Evolutionary conservation across 495 filamentous ascomycete species (phyloP).

Genomic region (Rhizodiscina lignyota): DNA sequence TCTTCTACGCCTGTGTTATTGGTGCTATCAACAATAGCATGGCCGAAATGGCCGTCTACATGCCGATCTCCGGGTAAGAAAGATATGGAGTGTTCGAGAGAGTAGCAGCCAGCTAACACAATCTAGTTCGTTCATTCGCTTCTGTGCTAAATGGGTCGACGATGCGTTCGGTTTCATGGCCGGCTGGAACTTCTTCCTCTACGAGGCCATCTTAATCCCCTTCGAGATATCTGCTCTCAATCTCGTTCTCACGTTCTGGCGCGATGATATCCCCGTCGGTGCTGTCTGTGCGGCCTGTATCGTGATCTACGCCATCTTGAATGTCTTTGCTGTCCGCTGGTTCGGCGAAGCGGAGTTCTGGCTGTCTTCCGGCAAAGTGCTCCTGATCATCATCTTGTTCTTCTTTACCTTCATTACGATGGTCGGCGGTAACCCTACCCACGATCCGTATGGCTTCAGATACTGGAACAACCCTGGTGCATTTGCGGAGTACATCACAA

Average conservation of each 20-base stretch:
- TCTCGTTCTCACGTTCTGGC: constrained; percentile 31
- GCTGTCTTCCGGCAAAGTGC: constrained; percentile 29
- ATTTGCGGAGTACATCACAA: constrained; percentile 21
- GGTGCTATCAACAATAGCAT: constrained; percentile 26
- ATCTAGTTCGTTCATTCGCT: constrained; percentile 28
- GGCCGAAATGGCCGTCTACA: constrained; percentile 28
- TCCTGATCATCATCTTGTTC: constrained; percentile 28
- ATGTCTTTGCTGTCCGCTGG: constrained; percentile 25
- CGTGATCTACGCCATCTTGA: constrained; percentile 20
- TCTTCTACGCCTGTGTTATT: constrained; percentile 11
- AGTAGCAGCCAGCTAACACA: too few relatives aligned
- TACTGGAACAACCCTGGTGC: constrained; percentile 28
- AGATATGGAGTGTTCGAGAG: too few relatives aligned
- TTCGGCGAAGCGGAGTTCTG: constrained; percentile 35
- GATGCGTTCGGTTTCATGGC: constrained; percentile 45
- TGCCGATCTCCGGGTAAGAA: constrained; percentile 28
- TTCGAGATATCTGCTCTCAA: constrained; percentile 36
- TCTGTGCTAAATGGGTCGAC: constrained; percentile 29
- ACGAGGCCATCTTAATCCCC: constrained; percentile 34
- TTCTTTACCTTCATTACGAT: constrained; percentile 33
- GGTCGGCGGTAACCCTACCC: constrained; percentile 24
- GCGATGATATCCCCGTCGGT: constrained; percentile 24
- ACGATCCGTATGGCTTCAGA: constrained; percentile 28
- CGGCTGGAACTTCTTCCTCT: constrained; percentile 47
- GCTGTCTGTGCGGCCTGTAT: constrained; percentile 22